Conservation (phyloP, 139 green algal species). For the Zygnema circumcarinatum region DNA sequence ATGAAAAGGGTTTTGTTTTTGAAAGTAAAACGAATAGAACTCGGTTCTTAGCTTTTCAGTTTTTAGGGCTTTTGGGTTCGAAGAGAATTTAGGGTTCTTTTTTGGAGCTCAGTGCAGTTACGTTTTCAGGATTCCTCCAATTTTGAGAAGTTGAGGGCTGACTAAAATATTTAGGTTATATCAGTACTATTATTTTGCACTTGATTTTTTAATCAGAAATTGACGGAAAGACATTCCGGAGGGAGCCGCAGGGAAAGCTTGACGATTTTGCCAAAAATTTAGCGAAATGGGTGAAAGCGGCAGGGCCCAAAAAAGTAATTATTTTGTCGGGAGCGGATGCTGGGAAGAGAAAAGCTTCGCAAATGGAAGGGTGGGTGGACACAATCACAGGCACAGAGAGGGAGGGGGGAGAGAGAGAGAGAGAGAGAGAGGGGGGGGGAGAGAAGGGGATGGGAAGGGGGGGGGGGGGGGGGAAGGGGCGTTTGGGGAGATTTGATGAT, state of each 20-base stretch:
- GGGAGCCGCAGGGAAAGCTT: background rate
- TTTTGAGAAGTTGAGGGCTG: background rate
- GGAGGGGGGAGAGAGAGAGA: no score
- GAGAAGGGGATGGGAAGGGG: no score
- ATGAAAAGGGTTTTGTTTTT: no score
- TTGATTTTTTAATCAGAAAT: background rate
- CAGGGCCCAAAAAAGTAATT: conserved; percentile 54
- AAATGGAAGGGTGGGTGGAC: conserved; percentile 32
- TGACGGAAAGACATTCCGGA: background rate
- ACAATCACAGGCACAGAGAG: no score
- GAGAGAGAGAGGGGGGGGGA: no score
- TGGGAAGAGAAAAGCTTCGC: conserved; percentile 26
- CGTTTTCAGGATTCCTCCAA: no score
- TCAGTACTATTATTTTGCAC: background rate
- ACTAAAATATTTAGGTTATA: background rate
- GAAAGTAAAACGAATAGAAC: no score
- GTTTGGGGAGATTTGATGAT: no score
- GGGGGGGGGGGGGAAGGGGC: no score
- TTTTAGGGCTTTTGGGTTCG: no score
- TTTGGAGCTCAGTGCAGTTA: no score
- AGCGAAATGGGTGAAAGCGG: conserved; percentile 59
- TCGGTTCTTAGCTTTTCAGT: background rate
- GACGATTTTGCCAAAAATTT: conserved; percentile 62
- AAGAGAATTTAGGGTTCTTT: no score
- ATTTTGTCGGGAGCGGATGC: conserved; percentile 44